Conservation (phyloP, 2,329 filamentous ascomycete species). For the Coniochaeta ligniaria region DNA sequence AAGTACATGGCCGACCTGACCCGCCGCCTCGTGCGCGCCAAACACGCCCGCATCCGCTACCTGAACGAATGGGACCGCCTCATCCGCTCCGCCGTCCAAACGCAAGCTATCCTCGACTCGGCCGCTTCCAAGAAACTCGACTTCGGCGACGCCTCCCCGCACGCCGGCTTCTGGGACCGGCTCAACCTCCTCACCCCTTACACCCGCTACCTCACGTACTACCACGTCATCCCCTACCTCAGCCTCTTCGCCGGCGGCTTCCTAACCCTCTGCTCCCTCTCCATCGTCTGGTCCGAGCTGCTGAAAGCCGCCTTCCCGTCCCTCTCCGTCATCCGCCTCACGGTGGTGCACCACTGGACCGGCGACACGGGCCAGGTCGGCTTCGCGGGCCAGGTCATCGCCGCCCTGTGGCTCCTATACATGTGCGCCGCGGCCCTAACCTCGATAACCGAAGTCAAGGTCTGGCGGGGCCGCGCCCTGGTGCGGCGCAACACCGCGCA, state of each 20-base stretch:
- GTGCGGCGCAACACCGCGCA: conserved; percentile 87
- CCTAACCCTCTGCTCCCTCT: conserved; percentile 67
- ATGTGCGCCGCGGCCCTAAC: conserved; percentile 89
- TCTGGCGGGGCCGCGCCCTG: conserved; percentile 93
- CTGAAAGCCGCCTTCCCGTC: conserved; percentile 75
- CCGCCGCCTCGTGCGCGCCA: conserved; percentile 70
- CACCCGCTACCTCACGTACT: conserved; percentile 71
- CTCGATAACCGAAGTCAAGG: conserved; percentile 85
- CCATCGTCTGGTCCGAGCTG: conserved; percentile 89
- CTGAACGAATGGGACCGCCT: conserved; percentile 79
- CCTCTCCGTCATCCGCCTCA: conserved; percentile 61
- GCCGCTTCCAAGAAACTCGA: conserved; percentile 73
- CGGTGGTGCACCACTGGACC: conserved; percentile 68
- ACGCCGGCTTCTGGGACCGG: conserved; percentile 45
- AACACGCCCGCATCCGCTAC: conserved; percentile 78
- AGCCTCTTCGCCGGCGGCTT: conserved; percentile 59
- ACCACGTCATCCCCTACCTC: conserved; percentile 62
- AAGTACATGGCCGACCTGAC: conserved; percentile 89
- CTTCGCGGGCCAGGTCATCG: conserved; percentile 78
- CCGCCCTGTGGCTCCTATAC: conserved; percentile 85
- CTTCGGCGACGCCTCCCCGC: conserved; percentile 54
- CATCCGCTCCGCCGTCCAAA: conserved; percentile 64
- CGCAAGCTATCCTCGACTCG: conserved; percentile 79
- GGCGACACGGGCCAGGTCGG: conserved; percentile 69
- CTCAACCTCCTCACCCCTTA: conserved; percentile 67